Conservation (phyloP, 2,329 filamentous ascomycete species). For the Raffaelea albimanens region DNA sequence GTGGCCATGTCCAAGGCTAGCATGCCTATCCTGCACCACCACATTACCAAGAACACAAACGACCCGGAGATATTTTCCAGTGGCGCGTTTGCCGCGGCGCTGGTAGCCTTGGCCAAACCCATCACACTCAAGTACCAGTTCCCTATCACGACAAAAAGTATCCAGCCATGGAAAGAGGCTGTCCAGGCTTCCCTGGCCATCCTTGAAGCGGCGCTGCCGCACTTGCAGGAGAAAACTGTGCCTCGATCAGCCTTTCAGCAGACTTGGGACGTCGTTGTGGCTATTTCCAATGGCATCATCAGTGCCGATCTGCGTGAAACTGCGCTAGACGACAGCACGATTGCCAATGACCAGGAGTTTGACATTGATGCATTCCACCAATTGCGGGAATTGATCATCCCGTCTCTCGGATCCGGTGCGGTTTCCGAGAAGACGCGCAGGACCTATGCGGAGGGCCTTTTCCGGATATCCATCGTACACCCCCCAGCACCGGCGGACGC, state of each 20-base stretch:
- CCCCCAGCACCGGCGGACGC: constrained; percentile 45
- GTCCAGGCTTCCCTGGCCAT: constrained; percentile 63
- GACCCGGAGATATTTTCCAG: constrained; percentile 61
- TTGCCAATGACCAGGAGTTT: constrained; percentile 65
- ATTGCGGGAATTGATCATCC: constrained; percentile 64
- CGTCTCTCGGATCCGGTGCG: constrained; percentile 55
- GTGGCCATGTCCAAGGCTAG: constrained; percentile 80
- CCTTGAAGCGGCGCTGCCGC: constrained; percentile 54
- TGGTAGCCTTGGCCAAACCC: constrained; percentile 59
- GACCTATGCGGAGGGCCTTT: constrained; percentile 65
- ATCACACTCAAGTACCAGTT: constrained; percentile 77
- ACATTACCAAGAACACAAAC: constrained; percentile 49
- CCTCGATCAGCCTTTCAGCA: constrained; percentile 35
- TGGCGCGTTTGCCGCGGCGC: constrained; percentile 53
- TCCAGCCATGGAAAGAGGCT: constrained; percentile 70
- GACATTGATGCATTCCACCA: constrained; percentile 67
- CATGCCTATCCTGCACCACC: constrained; percentile 58
- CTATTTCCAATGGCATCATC: constrained; percentile 59
- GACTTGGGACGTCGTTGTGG: constrained; percentile 64
- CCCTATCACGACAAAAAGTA: constrained; percentile 58
- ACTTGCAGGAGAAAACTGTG: constrained; percentile 40
- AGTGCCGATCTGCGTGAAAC: constrained; percentile 49
- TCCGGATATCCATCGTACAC: constrained; percentile 76
- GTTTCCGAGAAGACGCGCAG: constrained; percentile 60
- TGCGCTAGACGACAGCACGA: constrained; percentile 24